Evolutionary conservation across 1,284 basidiomycete species (phyloP), one percentile per base, ranked within the genome.

Genomic region (Moesziomyces sp.): DNA sequence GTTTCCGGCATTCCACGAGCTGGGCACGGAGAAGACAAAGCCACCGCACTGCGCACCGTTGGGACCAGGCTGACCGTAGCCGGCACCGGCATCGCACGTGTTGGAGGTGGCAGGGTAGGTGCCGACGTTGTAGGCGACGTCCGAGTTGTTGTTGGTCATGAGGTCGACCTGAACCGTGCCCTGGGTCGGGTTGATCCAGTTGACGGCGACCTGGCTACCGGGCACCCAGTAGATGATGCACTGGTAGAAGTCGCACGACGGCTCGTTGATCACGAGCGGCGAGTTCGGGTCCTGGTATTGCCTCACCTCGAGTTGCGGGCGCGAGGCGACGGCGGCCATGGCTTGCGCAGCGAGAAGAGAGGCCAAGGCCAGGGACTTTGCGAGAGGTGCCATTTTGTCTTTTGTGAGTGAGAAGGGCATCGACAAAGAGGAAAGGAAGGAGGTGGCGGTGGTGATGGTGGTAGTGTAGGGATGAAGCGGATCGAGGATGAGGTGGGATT

Each of bases 161-260:
- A 79, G 66, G 38, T 79, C 76, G 44, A 79, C 44, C 46, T 70
- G 51, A 14, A 79, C 77, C 26, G 70, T 47, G 23, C 71, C 65
- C 9, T 30, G 38, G 1, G 77, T 76, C 26, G 77, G 73, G 47
- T 79, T 76, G 58, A 61, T 40, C 77, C 77, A 79, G 60, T 79
- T 77, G 61, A 70, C 77, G 5, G 55, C 48, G 9, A 67, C 71
- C 52, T 67, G 62, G 19, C 49, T 45, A 19, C 77, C 77, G 2
- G 74, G 66, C 23, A 46, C 40, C 58, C 66, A 77, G 58, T 51
- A 71, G 69, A 79, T 66, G 46, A 38, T 51, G 58, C 77, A 79
- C 45, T 71, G 76, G 57, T 70, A 78, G 45, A 66, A 78, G 46
- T 78, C 65, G 60, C 77, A 79, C 0, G 65, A 43, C 1, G 77